These are phyloP conservation scores for Tolypocladium tropicale DNA, from an alignment of 2,329 filamentous ascomycete species.

Conservation along the genomic window DNA sequence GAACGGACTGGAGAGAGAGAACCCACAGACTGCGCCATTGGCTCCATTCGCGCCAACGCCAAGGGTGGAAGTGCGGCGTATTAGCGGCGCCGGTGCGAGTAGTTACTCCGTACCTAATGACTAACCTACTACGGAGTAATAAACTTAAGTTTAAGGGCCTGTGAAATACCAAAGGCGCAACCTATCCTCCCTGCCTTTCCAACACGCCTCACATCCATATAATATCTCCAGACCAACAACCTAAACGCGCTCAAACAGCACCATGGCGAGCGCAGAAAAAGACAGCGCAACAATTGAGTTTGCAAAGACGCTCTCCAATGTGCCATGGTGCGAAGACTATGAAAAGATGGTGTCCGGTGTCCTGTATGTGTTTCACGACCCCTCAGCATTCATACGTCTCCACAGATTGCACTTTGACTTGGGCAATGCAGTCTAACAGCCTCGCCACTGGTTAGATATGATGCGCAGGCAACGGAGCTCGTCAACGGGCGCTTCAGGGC, in stretches of 20 bases:
- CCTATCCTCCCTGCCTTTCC: no score
- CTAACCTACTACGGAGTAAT: no score
- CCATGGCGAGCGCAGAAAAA: slow-evolving; percentile 22
- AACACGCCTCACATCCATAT: background rate
- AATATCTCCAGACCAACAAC: background rate
- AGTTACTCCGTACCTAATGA: no score
- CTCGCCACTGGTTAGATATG: slow-evolving; percentile 29
- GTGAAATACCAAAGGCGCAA: no score
- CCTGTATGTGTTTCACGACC: slow-evolving; percentile 29
- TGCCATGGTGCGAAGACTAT: slow-evolving; percentile 50
- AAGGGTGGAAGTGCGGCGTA: no score
- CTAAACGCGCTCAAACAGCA: background rate
- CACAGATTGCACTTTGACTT: background rate
- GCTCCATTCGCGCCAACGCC: no score
- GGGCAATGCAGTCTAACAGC: background rate
- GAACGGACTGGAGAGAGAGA: no score
- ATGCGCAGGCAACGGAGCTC: slow-evolving; percentile 37
- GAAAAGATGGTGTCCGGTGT: slow-evolving; percentile 56
- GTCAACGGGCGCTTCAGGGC: slow-evolving; percentile 40
- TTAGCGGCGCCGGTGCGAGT: no score
- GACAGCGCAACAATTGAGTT: slow-evolving; percentile 30
- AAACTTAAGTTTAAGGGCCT: no score
- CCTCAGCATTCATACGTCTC: background rate
- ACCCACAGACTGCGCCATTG: no score
- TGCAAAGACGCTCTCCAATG: slow-evolving; percentile 36